phyloP scores from a whole-genome alignment of 2,329 filamentous ascomycete genomes.

The Plectosphaerella cucumerina region DNA sequence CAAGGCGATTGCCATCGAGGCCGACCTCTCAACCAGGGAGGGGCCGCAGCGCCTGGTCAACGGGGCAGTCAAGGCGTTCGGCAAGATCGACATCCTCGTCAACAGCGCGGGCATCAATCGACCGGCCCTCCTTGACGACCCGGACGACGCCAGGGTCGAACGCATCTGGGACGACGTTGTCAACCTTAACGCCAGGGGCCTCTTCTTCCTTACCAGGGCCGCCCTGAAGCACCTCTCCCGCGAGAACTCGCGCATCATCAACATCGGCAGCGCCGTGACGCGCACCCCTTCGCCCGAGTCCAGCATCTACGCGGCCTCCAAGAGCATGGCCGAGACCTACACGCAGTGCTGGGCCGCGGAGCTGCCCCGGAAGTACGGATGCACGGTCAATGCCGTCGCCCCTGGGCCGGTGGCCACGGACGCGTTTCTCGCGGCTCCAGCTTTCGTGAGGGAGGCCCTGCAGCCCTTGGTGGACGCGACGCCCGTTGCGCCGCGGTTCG shows the following conservation, averaged over 20 bases:
- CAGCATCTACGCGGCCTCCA: slow-evolving; percentile 45
- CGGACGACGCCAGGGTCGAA: slow-evolving; percentile 30
- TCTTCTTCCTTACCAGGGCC: slow-evolving; percentile 35
- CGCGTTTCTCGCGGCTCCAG: slow-evolving; percentile 27
- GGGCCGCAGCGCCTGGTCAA: slow-evolving; percentile 31
- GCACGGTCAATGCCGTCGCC: slow-evolving; percentile 39
- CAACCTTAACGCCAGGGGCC: slow-evolving; percentile 35
- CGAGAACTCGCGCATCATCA: slow-evolving; percentile 33
- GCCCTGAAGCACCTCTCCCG: slow-evolving; percentile 31
- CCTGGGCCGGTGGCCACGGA: slow-evolving; percentile 39
- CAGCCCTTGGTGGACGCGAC: slow-evolving; percentile 37
- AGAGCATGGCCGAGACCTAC: slow-evolving; percentile 44
- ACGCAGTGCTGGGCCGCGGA: slow-evolving; percentile 40
- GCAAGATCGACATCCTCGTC: slow-evolving; percentile 33
- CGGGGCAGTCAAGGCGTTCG: slow-evolving; percentile 26
- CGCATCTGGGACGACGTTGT: slow-evolving; percentile 32
- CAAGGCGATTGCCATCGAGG: slow-evolving; percentile 30
- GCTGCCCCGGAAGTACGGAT: slow-evolving; percentile 37
- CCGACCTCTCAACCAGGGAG: slow-evolving; percentile 31
- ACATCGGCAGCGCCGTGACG: slow-evolving; percentile 33
- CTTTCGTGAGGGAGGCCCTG: slow-evolving; percentile 30
- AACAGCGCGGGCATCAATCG: slow-evolving; percentile 23
- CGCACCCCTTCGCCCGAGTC: slow-evolving; percentile 28
- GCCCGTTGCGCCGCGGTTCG: slow-evolving; percentile 37
- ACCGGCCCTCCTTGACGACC: slow-evolving; percentile 29